Evolutionary conservation across 2,329 filamentous ascomycete species (phyloP), one percentile per base, ranked within the genome.

Genomic region (Apiospora kogelbergensis): DNA sequence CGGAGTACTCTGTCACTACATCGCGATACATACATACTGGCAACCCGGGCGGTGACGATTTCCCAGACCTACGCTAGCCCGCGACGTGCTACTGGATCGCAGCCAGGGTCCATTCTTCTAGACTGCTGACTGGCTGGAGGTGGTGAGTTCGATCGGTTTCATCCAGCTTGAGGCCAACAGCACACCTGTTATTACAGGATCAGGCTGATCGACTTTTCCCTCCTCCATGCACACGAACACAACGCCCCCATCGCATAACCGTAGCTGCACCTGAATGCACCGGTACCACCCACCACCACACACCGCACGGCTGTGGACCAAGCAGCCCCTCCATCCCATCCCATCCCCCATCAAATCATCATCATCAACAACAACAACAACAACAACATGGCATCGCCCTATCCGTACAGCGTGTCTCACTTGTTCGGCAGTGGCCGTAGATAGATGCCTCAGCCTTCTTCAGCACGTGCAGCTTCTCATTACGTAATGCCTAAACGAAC

Each of bases 181-280:
- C 53, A 60, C 53, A 57, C 48, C 26, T 57, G 22, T 24, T 45
- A 6, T 53, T 53, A 9, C 45, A 48, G 11, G 45, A 57, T 57
- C 44, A 46, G 22, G n/a, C 2, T 53, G 11, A 13, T 4, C 40
- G 11, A 42, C 40, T 17, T 30, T 30, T 17, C 30, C 11, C 17
- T n/a, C 26, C 33, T 57, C 26, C 7, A 33, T 57, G 26, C 48
- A n/a, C n/a, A n/a, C n/a, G n/a, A n/a, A n/a, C 26, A 9, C 10
- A 42, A 42, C 17, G 48, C 48, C 48, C 48, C 48, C 53, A 60
- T 60, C 53, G 53, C 53, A 60, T 60, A 60, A 37, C 53, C 30
- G 53, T 20, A 60, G 53, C 17, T 60, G 53, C 53, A 60, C 53
- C 53, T 60, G 53, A 60, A 37, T 60, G 53, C 53, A 60, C 53